Evolutionary conservation across 2,329 filamentous ascomycete genomes (phyloP), one percentile per base, ranked within the genome.

Genomic region (Grosmannia huntii): DNA sequence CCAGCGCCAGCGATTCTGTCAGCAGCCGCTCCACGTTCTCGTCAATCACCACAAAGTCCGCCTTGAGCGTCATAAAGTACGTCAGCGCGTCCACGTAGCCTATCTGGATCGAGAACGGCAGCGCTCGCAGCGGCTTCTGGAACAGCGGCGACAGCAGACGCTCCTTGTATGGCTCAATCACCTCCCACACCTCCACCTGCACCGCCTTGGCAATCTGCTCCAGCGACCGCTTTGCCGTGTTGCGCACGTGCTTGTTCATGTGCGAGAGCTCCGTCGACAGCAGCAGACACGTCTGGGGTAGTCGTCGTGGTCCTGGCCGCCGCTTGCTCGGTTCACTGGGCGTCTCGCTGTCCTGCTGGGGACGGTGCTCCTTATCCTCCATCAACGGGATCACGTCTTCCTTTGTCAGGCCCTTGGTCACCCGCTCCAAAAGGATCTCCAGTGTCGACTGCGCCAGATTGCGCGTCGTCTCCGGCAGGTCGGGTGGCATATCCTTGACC

Each of bases 41-140:
- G 64, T 96, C 94, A 69, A 97, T 96, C 9, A 86, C 83, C 28
- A 99, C 84, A 66, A 96, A 92, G 63, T 94, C 87, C 54, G 86
- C 84, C 69, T 95, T 92, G 54, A 99, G 78, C 59, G 86, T 86
- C 74, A 99, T 82, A 68, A 95, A 95, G 71, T 95, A 99, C 0
- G 90, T 96, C 68, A 99, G 90, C 1, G 94, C 94, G 69, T 99
- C 95, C 64, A 99, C 96, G 68, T 95, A 97, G 4, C 94, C 95
- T 64, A 99, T 99, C 73, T 99, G 95, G 3, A 90, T 92, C 5
- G 89, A 81, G 68, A 99, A 99, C 0, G 94, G 94, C 61, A 99
- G 75, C 0, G 94, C 95, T 61, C 94, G 83, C 23, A 99, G 73
- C 16, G 94, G 94, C 69, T 99, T 99, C 64, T 89, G 89, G 74